Evolutionary conservation across 2,329 filamentous ascomycete species (phyloP).

Genomic region (Aspergillus japonicus): DNA sequence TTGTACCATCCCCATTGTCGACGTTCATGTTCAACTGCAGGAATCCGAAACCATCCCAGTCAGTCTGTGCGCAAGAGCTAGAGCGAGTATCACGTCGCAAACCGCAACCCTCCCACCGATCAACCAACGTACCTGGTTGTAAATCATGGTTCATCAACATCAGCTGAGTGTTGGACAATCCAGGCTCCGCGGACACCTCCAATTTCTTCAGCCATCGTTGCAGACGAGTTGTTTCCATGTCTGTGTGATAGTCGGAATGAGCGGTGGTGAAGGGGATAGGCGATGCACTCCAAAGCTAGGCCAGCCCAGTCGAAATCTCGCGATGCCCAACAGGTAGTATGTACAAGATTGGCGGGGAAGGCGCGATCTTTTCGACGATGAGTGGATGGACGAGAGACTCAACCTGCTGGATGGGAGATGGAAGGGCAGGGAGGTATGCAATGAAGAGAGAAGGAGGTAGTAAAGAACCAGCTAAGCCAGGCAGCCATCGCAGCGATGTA

Average conservation of each 20-base stretch:
- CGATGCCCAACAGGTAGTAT: neutral
- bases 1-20: slow-evolving; percentile 86
- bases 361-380: neutral
- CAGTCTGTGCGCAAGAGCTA: slow-evolving; percentile 1
- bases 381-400: neutral
- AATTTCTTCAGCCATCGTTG: slow-evolving; percentile 53
- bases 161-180: slow-evolving; percentile 73
- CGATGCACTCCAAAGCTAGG: neutral
- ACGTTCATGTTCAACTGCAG: slow-evolving; percentile 70
- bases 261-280: neutral
- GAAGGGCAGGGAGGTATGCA: neutral
- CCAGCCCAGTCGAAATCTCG: neutral
- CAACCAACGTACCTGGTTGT: slow-evolving; percentile 55
- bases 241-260: neutral
- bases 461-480: neutral
- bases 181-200: slow-evolving; percentile 71
- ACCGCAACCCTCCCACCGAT: slow-evolving; percentile 5
- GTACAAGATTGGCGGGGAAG: neutral
- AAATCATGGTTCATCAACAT: slow-evolving; percentile 86
- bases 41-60: slow-evolving; percentile 13
- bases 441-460: neutral
- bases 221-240: slow-evolving; percentile 28
- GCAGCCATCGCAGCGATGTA: neutral
- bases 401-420: neutral
- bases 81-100: slow-evolving; percentile 4